Base-by-base conservation (phyloP, 2,329 filamentous ascomycete species). In the Pseudocercospora cruenta region DNA sequence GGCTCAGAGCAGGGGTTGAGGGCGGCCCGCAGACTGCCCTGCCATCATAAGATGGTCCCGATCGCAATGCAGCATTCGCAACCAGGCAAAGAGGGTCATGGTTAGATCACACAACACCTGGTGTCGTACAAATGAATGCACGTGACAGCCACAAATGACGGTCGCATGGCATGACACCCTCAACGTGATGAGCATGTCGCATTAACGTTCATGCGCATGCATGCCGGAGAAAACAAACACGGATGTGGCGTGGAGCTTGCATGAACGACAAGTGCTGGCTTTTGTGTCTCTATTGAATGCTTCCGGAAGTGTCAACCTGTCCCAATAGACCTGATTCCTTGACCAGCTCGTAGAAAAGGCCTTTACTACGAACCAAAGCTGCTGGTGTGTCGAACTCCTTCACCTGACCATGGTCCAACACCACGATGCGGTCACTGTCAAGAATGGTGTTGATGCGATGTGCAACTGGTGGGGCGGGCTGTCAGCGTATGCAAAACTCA, bases 391-490 rank as follows among this genome's bases (percentile, higher is more conserved):
- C 95, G 79, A 97, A 99, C 79, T 99, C 95, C 58, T 90, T 91
- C 49, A 99, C 94, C 74, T 89, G 87, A 51, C 95, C 95, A 79
- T 91, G 91, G 77, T 98, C 93, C 5, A 99, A 87, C 58, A 99
- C 95, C 39, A 99, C 90, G 68, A 99, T 95, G 59, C 94, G 88
- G 81, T 99, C 94, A 67, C 86, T 88, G 75, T 90, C 88, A 14
- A 99, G 86, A 74, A 99, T 98, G 10, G 95, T 99, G 82, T 98
- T 98, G 82, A 99, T 96, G 63, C 95, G 90, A 82, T 99, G 95
- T 26, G 95, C 95, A 75, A 99, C 74, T 76, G 63, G 7, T 31
- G 24, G 33, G 12, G 28, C 51, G n/a, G 43, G 10, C 26, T 1
- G 26, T 31, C 21, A 58, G 33, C 19, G 7, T 43, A 14, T 31